Evolutionary conservation across 179 eudicot genomes (phyloP), one percentile per base, ranked within the genome.

Genomic region (Drosera spatulata): DNA sequence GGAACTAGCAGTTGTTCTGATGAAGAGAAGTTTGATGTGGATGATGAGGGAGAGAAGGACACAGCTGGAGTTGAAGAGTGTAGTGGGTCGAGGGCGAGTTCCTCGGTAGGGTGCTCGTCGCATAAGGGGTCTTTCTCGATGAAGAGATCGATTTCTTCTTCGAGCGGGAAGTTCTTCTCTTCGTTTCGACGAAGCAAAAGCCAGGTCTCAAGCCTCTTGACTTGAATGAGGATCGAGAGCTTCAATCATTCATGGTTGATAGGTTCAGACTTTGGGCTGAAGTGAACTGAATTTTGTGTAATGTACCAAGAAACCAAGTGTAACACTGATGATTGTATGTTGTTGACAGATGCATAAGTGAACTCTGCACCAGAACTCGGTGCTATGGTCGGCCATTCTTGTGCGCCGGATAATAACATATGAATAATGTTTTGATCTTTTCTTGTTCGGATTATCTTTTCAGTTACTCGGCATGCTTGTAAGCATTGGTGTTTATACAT

Each of bases 131-230:
- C 53, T 50, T 12, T 14, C 4, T 50, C 53, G 2, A 50, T 50
- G 53, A 50, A 50, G 53, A 50, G 3, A 10, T 50, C 53, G n/a
- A 50, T 50, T 12, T 50, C 53, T 45, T 74, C 91, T 50, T 50
- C 13, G 5, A 50, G 53, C 1, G 53, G 53, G 53, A 10, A 6
- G 53, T 10, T 50, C 12, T 50, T 50, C 10, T 50, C 11, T 10
- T 50, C 53, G 15, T 68, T 75, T 53, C 71, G 80, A 38, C 60
- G 71, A 61, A 55, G 77, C 6, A 75, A 76, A 71, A 82, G 83
- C 66, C 79, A 70, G 61, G 79, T 75, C 41, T 75, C 77, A 4
- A 56, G 71, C 39, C 69, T 71, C 57, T 80, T 0, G 33, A 22
- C 80, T 46, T 22, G 10, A 47, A 41, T 48, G 2, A 15, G 11